phyloP scores from a whole-genome alignment of 495 filamentous ascomycete genomes.

The Gamarada debralockiae region DNA sequence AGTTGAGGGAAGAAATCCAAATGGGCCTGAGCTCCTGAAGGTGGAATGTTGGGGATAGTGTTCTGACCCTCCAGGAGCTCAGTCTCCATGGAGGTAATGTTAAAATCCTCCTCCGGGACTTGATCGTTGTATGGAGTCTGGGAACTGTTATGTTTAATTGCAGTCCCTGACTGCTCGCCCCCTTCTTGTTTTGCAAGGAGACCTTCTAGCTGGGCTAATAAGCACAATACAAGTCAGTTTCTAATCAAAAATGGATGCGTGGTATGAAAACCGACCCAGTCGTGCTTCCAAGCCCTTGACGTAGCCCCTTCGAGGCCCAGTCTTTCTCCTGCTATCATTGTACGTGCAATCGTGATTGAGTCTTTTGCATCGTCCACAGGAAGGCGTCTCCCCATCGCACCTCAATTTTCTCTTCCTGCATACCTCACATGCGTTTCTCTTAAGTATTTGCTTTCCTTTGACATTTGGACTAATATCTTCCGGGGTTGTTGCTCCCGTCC shows the following conservation, averaged over 20 bases:
- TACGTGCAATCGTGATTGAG: constrained; percentile 90
- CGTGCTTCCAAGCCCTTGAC: constrained; percentile 95
- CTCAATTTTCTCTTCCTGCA: constrained; percentile 91
- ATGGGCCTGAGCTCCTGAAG: constrained; percentile 42
- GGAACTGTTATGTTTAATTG: neutral
- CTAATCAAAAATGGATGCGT: neutral
- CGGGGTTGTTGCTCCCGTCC: too few species aligned
- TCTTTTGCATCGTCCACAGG: constrained; percentile 86
- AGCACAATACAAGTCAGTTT: constrained; percentile 84
- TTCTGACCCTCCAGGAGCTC: constrained; percentile 45
- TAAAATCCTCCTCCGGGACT: constrained; percentile 31
- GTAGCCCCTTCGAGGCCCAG: constrained; percentile 95
- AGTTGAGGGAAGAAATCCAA: constrained; percentile 47
- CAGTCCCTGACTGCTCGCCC: constrained; percentile 5
- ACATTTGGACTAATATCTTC: too few species aligned
- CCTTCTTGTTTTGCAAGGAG: constrained; percentile 27
- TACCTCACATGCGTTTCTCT: constrained; percentile 92
- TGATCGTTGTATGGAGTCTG: constrained; percentile 7
- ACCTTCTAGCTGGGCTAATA: constrained; percentile 73
- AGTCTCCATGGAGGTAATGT: constrained; percentile 38
- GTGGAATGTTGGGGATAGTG: constrained; percentile 45
- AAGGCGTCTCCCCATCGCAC: constrained; percentile 73
- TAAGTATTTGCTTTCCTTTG: constrained; percentile 54
- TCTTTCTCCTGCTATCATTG: constrained; percentile 95
- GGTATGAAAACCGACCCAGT: constrained; percentile 65